Base-by-base conservation (phyloP, 2,329 filamentous ascomycete species). In the Arthrinium puccinioides region DNA sequence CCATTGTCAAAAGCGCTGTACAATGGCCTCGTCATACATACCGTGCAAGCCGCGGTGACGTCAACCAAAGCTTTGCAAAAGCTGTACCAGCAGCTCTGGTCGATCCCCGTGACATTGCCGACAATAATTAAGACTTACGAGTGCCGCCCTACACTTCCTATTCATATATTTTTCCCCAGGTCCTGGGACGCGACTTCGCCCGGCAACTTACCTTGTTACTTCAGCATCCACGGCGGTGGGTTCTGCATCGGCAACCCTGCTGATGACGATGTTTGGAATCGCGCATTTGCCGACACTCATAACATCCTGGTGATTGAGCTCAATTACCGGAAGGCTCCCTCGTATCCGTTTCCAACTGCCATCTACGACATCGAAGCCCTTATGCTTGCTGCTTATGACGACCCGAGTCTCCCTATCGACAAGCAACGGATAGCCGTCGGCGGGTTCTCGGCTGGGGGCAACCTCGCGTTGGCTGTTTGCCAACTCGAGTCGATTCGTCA, bases 401-500 rank as follows among this genome's bases (percentile, higher is more conserved):
- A 71, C 49, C 38, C 50, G 2, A 46, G 47, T 11, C 56, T 72
- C 5, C 63, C 63, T 3, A 54, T 70, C 37, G 64, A 71, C 46
- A 53, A 54, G 26, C 40, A 41, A 3, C 55, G 54, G 9, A 55
- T 69, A 13, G 57, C 58, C 0, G 49, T 70, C 6, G 60, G 55
- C n/a, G 67, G 67, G 3, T 69, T 65, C 47, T 65, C 60, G 24
- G 66, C 66, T 3, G 67, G 67, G 13, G 67, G 57, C 2, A 68
- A 63, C 40, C 51, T 71, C 9, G 38, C 57, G 8, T 52, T 70
- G 3, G 53, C 54, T 24, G 57, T 54, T 4, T 51, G 56, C 27
- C 66, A 69, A 42, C 37, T 63, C 8, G 54, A 57, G 2, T 54
- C 49, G 24, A 53, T 67, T 30, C 54, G 52, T 32, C 56, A 53